phyloP scores from a whole-genome alignment of 2,329 filamentous ascomycete species.

The Monilinia polystroma region DNA sequence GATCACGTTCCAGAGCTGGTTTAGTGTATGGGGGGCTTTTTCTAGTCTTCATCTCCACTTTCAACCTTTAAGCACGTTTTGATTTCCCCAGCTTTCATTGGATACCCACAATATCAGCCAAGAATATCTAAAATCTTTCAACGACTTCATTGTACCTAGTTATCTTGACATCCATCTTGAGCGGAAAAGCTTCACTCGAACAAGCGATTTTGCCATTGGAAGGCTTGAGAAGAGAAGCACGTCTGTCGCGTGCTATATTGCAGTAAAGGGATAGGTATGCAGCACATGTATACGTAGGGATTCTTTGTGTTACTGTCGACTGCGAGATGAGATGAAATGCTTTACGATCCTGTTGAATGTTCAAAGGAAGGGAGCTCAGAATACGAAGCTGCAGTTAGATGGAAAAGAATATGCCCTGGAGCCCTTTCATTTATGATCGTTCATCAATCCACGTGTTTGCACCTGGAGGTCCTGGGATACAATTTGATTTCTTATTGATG shows the following conservation, averaged over 20 bases:
- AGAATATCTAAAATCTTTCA: slow-evolving; percentile 1
- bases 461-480: background rate
- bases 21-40: slow-evolving; percentile 1
- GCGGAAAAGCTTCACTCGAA: background rate
- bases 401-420: background rate
- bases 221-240: background rate
- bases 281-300: background rate
- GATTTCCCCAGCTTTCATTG: slow-evolving; percentile 13
- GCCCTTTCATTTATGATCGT: background rate
- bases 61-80: slow-evolving; percentile 20
- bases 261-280: background rate
- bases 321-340: background rate
- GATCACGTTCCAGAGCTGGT: background rate
- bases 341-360: background rate
- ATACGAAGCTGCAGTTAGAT: background rate
- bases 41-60: background rate
- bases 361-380: background rate
- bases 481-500: background rate
- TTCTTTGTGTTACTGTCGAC: background rate
- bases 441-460: slow-evolving; percentile 7
- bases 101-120: slow-evolving; percentile 17
- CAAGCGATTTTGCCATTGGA: background rate
- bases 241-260: slow-evolving; percentile 12
- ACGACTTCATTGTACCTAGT: background rate
- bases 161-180: no score